These are phyloP conservation scores for Phytophthora nicotianae DNA, from an alignment of 352 stramenopile genomes.

Conservation along the genomic window DNA sequence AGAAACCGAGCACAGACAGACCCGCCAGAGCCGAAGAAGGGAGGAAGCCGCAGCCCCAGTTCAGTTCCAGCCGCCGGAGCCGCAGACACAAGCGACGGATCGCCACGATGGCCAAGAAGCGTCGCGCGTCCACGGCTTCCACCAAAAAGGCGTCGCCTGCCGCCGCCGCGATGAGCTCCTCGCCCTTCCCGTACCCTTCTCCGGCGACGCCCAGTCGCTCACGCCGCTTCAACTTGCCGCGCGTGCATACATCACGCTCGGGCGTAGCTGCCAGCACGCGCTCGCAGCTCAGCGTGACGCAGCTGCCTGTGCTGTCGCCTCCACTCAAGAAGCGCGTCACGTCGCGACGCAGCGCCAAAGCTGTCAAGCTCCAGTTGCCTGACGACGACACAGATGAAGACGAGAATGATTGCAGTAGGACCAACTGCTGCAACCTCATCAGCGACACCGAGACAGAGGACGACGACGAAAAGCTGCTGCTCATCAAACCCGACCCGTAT, in stretches of 20 bases:
- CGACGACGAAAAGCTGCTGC: slow-evolving; percentile 27
- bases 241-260: slow-evolving; percentile 29
- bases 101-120: slow-evolving; percentile 43
- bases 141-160: slow-evolving; percentile 26
- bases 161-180: slow-evolving; percentile 31
- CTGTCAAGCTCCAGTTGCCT: slow-evolving; percentile 44
- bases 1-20: slow-evolving; percentile 9
- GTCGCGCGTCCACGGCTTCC: slow-evolving; percentile 26
- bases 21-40: slow-evolving; percentile 24
- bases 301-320: slow-evolving; percentile 47
- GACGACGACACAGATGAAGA: slow-evolving; percentile 31
- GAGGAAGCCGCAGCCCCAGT: slow-evolving; percentile 17
- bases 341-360: slow-evolving; percentile 37
- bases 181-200: slow-evolving; percentile 34
- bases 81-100: slow-evolving; percentile 12
- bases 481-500: slow-evolving; percentile 61
- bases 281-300: slow-evolving; percentile 27
- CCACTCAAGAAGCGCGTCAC: slow-evolving; percentile 57
- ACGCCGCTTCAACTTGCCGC: slow-evolving; percentile 23
- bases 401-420: slow-evolving; percentile 15
- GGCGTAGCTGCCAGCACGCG: slow-evolving; percentile 39
- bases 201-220: slow-evolving; percentile 20
- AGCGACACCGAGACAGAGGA: slow-evolving; percentile 31
- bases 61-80: slow-evolving; percentile 23
- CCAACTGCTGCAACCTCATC: slow-evolving; percentile 15